Percentiles rank a stretch among this genome's conserved stretches.
Conservation (phyloP, 148 eudicot species). For the Rhododendron kiyosumense region DNA sequence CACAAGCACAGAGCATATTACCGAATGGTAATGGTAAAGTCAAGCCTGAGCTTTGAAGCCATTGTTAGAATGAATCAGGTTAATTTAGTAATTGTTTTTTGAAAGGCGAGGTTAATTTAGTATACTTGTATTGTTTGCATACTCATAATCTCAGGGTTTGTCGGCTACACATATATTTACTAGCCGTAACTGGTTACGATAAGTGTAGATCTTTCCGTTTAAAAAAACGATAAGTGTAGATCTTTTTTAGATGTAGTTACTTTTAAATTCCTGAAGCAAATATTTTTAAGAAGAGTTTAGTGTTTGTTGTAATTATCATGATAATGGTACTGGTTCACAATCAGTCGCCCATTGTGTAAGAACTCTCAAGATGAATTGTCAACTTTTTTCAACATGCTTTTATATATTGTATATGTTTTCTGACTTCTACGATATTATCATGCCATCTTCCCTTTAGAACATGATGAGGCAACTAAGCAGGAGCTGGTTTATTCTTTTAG, state of each 20-base stretch:
- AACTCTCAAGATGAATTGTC: neutral
- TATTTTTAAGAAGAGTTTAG: neutral
- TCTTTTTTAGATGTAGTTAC: neutral
- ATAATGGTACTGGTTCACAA: neutral
- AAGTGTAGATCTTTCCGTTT: neutral
- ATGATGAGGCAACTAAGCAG: neutral
- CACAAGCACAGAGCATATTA: conserved; percentile 53
- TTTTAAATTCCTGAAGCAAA: neutral
- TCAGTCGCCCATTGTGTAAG: neutral
- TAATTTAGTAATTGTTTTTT: too few relatives aligned
- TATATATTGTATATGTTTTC: neutral
- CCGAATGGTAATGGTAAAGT: conserved; percentile 71
- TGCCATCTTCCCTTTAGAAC: neutral
- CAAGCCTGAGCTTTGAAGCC: conserved; percentile 44
- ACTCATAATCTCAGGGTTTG: neutral
- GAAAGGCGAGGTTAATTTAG: too few relatives aligned
- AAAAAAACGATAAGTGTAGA: neutral
- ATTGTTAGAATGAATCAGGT: conserved; percentile 1
- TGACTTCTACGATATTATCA: neutral
- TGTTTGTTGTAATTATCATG: neutral
- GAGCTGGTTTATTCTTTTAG: neutral
- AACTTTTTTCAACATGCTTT: conserved; percentile 3
- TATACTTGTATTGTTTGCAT: neutral
- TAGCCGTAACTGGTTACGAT: neutral
- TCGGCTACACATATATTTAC: neutral